Conservation (phyloP, 2,329 filamentous ascomycete species). For the Ascocoryne sarcoides region DNA sequence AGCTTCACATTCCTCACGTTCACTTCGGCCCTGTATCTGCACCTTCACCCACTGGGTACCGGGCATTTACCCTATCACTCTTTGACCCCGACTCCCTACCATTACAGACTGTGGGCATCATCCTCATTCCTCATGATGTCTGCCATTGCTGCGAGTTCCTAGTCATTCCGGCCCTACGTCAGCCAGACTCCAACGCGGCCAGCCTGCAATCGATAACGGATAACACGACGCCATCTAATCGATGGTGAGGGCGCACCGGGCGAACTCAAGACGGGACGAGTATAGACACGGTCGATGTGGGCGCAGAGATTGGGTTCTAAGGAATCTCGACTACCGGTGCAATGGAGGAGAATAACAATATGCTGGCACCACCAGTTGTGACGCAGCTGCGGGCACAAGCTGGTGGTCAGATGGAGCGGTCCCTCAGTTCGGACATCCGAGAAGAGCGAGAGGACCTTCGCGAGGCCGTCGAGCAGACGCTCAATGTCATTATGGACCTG, state of each 20-base stretch:
- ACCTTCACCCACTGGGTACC: background rate
- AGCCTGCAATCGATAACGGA: constrained; percentile 9
- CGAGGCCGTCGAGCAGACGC: constrained; percentile 89
- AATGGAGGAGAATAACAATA: constrained; percentile 19
- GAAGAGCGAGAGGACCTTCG: constrained; percentile 90
- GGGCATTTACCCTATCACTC: constrained; percentile 10
- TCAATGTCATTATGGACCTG: constrained; percentile 93
- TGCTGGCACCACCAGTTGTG: constrained; percentile 27
- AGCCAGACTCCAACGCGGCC: constrained; percentile 8
- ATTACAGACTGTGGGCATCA: too few species aligned
- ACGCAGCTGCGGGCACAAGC: constrained; percentile 24
- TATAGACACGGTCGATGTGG: constrained; percentile 22
- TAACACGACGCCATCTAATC: constrained; percentile 15
- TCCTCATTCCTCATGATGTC: constrained; percentile 24
- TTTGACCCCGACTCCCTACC: too few species aligned
- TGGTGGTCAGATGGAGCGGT: constrained; percentile 44
- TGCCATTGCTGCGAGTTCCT: constrained; percentile 15
- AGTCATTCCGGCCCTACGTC: constrained; percentile 5
- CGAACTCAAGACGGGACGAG: constrained; percentile 5
- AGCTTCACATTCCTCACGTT: background rate
- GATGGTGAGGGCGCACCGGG: constrained; percentile 8
- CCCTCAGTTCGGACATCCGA: constrained; percentile 81
- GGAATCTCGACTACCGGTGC: constrained; percentile 18
- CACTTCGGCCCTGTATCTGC: background rate
- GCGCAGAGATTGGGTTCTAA: constrained; percentile 16